phyloP scores from a whole-genome alignment of 345 rosid genomes.

The Anacardium occidentale region DNA sequence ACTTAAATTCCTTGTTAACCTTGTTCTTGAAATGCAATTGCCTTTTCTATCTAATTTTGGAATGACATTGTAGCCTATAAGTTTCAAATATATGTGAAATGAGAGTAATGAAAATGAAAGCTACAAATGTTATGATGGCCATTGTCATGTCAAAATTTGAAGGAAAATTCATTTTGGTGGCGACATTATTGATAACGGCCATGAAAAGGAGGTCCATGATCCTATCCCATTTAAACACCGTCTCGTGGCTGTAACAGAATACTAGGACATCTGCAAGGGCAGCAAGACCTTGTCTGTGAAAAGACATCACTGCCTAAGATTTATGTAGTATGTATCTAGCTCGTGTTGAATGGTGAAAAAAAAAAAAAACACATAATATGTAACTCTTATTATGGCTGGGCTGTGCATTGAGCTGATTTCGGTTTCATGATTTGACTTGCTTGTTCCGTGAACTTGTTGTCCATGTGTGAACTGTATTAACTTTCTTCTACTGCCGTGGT shows the following conservation, averaged over 20 bases:
- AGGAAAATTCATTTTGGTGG: background rate
- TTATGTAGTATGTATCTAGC: background rate
- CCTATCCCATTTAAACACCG: background rate
- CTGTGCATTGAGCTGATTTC: background rate
- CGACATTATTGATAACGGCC: background rate
- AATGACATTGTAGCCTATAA: background rate
- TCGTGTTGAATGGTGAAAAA: constrained; percentile 2
- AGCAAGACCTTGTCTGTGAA: background rate
- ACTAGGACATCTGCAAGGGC: background rate
- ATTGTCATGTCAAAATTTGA: background rate
- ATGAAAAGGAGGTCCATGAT: background rate
- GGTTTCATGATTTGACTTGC: background rate
- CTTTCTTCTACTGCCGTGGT: constrained; percentile 2
- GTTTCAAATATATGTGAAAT: background rate
- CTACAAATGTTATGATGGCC: background rate
- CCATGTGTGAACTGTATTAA: background rate
- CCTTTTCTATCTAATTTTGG: too few relatives aligned
- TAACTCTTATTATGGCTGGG: background rate
- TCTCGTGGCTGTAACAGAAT: background rate
- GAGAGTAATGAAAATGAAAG: background rate
- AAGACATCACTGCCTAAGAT: background rate
- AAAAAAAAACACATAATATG: too few relatives aligned
- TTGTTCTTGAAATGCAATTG: too few relatives aligned
- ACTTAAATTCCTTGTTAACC: too few relatives aligned
- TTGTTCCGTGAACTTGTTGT: background rate